phyloP scores from a whole-genome alignment of 768 basidiomycete genomes.

The Roridomyces roridus region DNA sequence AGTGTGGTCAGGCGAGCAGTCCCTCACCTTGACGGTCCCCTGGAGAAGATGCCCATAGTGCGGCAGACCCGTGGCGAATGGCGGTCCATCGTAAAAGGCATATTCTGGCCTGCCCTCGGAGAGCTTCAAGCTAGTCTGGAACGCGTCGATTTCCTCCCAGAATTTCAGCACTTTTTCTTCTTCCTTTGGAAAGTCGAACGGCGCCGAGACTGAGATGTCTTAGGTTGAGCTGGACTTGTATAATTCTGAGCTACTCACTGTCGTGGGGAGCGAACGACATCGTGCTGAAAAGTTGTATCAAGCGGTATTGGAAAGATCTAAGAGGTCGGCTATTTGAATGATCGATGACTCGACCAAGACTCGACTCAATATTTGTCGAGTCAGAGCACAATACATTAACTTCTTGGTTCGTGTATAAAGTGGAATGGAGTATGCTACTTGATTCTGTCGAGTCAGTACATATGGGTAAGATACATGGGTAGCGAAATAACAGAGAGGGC shows the following conservation, averaged over 20 bases:
- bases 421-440: slow-evolving; percentile 16
- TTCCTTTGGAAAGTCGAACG: slow-evolving; percentile 86
- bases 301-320: background rate
- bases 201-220: slow-evolving; percentile 61
- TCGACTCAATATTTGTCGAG: background rate
- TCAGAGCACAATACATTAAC: slow-evolving; percentile 13
- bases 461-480: slow-evolving; percentile 20
- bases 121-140: slow-evolving; percentile 91
- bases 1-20: background rate
- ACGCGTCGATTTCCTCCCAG: slow-evolving; percentile 98
- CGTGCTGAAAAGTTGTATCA: slow-evolving; percentile 16
- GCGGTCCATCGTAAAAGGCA: slow-evolving; percentile 97
- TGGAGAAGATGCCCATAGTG: slow-evolving; percentile 96
- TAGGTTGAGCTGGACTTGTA: slow-evolving; percentile 17
- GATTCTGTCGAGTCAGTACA: slow-evolving; percentile 7
- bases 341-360: background rate
- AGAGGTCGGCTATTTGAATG: no score
- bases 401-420: slow-evolving; percentile 16
- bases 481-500: slow-evolving; percentile 10
- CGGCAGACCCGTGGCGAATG: slow-evolving; percentile 95
- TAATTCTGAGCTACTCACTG: slow-evolving; percentile 50
- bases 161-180: slow-evolving; percentile 89
- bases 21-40: slow-evolving; percentile 87
- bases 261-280: slow-evolving; percentile 80
- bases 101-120: slow-evolving; percentile 90